Percentiles rank a stretch among this genome's conserved stretches.
Evolutionary conservation across 1,284 basidiomycete species (phyloP).

Genomic region (Cutaneotrichosporon spelunceum): DNA sequence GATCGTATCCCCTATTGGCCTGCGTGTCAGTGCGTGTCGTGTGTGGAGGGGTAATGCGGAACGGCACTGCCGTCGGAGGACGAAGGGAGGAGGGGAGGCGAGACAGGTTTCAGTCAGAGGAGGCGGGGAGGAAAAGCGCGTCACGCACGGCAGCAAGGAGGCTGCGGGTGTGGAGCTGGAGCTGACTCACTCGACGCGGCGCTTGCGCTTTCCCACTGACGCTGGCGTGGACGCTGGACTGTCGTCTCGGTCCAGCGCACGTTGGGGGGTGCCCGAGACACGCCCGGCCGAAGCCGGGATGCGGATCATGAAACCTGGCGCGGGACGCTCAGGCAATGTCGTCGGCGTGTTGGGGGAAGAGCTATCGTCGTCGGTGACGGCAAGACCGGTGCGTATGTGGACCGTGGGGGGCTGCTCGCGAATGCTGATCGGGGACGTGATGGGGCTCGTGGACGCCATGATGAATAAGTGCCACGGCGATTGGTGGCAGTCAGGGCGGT

Average conservation of each 20-base stretch:
- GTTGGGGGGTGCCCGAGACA: not conserved
- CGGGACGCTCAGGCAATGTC: not conserved
- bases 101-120: not conserved
- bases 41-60: not conserved
- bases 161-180: not conserved
- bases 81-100: not conserved
- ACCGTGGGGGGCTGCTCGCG: slow-evolving; percentile 9
- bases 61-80: not conserved
- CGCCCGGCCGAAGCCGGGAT: slow-evolving; percentile 12
- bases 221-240: slow-evolving; percentile 8
- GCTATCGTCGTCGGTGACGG: slow-evolving; percentile 7
- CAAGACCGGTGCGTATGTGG: not conserved
- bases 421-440: slow-evolving; percentile 1
- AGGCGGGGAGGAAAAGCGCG: not conserved
- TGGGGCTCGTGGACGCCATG: not conserved
- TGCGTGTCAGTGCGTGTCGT: slow-evolving; percentile 7
- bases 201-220: slow-evolving; percentile 23
- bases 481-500: not conserved
- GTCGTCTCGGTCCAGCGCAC: slow-evolving; percentile 4
- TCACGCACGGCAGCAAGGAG: not conserved
- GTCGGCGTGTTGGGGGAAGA: slow-evolving; percentile 10
- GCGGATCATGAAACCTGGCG: slow-evolving; percentile 12
- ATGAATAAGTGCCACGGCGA: not conserved
- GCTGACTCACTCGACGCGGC: slow-evolving; percentile 22
- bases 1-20: slow-evolving; percentile 4